Base-by-base conservation (phyloP, 169 alveolate species). In the Plasmodium sp. region DNA sequence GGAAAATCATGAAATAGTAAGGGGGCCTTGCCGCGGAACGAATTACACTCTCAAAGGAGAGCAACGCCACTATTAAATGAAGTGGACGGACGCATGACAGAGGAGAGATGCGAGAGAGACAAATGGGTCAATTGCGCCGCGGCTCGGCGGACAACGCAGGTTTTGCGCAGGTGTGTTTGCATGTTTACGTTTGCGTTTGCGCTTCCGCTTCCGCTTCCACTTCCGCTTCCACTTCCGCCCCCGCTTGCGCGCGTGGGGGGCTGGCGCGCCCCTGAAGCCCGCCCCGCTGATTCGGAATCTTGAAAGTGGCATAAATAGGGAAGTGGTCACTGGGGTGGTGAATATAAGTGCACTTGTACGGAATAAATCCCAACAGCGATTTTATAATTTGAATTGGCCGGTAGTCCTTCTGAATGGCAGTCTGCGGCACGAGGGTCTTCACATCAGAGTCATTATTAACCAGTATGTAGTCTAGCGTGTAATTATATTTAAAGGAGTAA, bases 301-400 rank as follows among this genome's bases (percentile, higher is more conserved):
- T 45, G 18, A 92, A 92, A 10, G 93, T 77, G 33, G 93, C 95
- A 75, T 84, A 83, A 75, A 92, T 92, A 0, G 95, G 95, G 36
- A 92, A 92, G 79, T 92, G 95, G 27, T 92, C 95, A 71, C 93
- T 84, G 2, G 95, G 86, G 72, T 92, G 95, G 31, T 92, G 85
- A 27, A 82, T 56, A n/a, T 84, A 9, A 10, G 58, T 81, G 71
- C 48, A 51, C 6, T 72, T 67, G 33, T 84, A 83, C 3, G 95
- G 95, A 22, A 92, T 92, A 36, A 48, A 39, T 31, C 90, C 83
- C 18, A 92, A 14, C n/a, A 81, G 31, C 9, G 22, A 72, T 92
- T 71, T 62, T 16, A 84, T 81, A 5, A 67, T 43, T n/a, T n/a
- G 45, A 33, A 92, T 77, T 2, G 93, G 84, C 75, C 48, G 56